A percentile compares a stretch with the other conserved stretches of the same genome.
phyloP scores from a whole-genome alignment of 2,329 filamentous ascomycete species.

The Fusarium stilboides region DNA sequence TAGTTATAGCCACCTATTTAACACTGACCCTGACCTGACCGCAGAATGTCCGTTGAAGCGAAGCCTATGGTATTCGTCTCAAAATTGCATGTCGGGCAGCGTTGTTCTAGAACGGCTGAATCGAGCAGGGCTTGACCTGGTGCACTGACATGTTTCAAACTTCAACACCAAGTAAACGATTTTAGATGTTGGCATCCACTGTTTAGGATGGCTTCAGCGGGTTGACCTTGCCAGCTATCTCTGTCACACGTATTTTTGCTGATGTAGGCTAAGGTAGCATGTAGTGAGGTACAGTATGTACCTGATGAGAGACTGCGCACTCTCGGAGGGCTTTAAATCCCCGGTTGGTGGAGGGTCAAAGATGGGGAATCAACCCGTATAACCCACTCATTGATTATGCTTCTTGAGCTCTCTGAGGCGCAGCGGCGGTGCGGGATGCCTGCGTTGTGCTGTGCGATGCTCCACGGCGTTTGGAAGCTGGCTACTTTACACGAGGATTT shows the following conservation, averaged over 20 bases:
- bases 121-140: slow-evolving; percentile 8
- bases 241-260: not conserved
- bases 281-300: not conserved
- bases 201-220: slow-evolving; percentile 22
- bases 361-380: slow-evolving; percentile 23
- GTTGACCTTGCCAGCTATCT: not conserved
- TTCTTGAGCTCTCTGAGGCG: slow-evolving; percentile 29
- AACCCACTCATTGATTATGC: slow-evolving; percentile 16
- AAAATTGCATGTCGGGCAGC: slow-evolving; percentile 9
- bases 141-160: slow-evolving; percentile 29
- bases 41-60: slow-evolving; percentile 37
- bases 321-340: slow-evolving; percentile 23
- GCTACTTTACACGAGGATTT: slow-evolving; percentile 45
- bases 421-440: slow-evolving; percentile 23
- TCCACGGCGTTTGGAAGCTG: slow-evolving; percentile 32
- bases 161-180: slow-evolving; percentile 14
- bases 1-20: not conserved
- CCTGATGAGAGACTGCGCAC: slow-evolving; percentile 6
- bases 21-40: slow-evolving; percentile 17
- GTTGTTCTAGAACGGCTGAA: slow-evolving; percentile 21
- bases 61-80: slow-evolving; percentile 3
- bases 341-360: slow-evolving; percentile 29
- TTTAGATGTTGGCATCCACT: slow-evolving; percentile 1
- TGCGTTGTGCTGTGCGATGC: slow-evolving; percentile 41
- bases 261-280: not conserved